These are phyloP conservation scores for Draba incana DNA, from an alignment of 345 rosid species.

Conservation along the genomic window DNA sequence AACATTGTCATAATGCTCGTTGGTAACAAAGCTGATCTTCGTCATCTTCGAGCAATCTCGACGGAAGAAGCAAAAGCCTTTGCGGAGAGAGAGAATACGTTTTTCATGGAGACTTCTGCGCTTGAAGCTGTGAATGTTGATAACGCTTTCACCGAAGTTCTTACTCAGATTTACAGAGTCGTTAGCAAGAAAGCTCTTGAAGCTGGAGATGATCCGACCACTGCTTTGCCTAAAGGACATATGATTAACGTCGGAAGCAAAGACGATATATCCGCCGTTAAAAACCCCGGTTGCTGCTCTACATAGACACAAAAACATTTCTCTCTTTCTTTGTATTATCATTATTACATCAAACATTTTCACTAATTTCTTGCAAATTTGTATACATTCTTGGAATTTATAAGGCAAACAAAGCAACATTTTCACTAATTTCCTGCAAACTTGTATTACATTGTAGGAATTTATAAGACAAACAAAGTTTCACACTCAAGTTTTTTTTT, in stretches of 20 bases:
- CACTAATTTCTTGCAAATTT: constrained; percentile 35
- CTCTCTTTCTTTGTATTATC: constrained; percentile 1
- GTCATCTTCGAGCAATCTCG: constrained; percentile 80
- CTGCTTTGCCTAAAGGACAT: constrained; percentile 84
- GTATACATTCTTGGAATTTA: constrained; percentile 37
- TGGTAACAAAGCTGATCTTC: constrained; percentile 91
- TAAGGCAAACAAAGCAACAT: constrained; percentile 20
- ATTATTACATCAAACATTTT: background rate
- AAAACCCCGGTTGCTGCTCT: constrained; percentile 80
- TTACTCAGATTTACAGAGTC: constrained; percentile 73
- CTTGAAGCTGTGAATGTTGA: constrained; percentile 84
- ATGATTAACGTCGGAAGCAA: constrained; percentile 62
- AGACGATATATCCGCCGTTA: constrained; percentile 85
- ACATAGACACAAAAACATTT: constrained; percentile 27
- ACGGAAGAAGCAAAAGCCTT: constrained; percentile 67
- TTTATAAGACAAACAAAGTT: constrained; percentile 26
- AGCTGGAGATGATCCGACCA: constrained; percentile 76
- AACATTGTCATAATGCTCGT: constrained; percentile 90
- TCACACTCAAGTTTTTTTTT: constrained; percentile 10
- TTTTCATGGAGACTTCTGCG: constrained; percentile 91
- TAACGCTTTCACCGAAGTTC: constrained; percentile 79
- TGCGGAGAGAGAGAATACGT: constrained; percentile 71
- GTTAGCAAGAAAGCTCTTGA: constrained; percentile 88
- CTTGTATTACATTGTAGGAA: constrained; percentile 38
- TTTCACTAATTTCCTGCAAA: background rate